Evolutionary conservation across 2,329 filamentous ascomycete genomes (phyloP).

Genomic region (Penicillium palitans): DNA sequence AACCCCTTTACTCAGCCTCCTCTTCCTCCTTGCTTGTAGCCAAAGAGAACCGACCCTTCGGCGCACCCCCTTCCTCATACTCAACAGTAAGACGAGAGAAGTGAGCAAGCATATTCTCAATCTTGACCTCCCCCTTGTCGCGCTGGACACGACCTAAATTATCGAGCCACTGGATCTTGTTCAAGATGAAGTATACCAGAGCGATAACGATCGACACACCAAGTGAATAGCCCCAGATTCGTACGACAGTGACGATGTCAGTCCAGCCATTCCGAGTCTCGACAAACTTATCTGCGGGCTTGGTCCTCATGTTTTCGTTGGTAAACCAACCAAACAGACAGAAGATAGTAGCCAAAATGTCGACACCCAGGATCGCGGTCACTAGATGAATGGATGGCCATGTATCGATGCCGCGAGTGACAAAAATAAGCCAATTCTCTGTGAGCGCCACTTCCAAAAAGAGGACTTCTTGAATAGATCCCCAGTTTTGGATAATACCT

Average conservation of each 20-base stretch:
- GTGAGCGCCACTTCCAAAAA: slow-evolving; percentile 90
- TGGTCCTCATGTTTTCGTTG: slow-evolving; percentile 47
- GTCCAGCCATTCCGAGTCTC: slow-evolving; percentile 55
- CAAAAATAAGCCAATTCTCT: slow-evolving; percentile 96
- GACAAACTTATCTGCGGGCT: slow-evolving; percentile 27
- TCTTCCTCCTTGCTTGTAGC: slow-evolving; percentile 48
- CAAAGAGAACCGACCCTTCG: slow-evolving; percentile 45
- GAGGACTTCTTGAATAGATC: slow-evolving; percentile 72
- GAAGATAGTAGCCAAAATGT: slow-evolving; percentile 71
- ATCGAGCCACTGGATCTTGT: slow-evolving; percentile 47
- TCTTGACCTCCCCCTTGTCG: slow-evolving; percentile 50
- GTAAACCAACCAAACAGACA: slow-evolving; percentile 74
- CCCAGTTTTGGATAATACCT: slow-evolving; percentile 73
- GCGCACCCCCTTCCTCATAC: slow-evolving; percentile 50
- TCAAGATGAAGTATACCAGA: slow-evolving; percentile 52
- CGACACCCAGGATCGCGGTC: slow-evolving; percentile 68
- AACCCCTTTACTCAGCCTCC: slow-evolving; percentile 39
- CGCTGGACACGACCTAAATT: slow-evolving; percentile 51
- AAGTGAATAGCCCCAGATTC: slow-evolving; percentile 54
- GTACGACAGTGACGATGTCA: slow-evolving; percentile 57
- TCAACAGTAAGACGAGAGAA: slow-evolving; percentile 51
- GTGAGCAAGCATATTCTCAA: slow-evolving; percentile 53
- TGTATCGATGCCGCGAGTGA: slow-evolving; percentile 77
- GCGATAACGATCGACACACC: slow-evolving; percentile 54
- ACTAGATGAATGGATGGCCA: slow-evolving; percentile 73